Evolutionary conservation across 2,329 filamentous ascomycete species (phyloP), one percentile per base, ranked within the genome.

Genomic region (Exophiala spinifera): DNA sequence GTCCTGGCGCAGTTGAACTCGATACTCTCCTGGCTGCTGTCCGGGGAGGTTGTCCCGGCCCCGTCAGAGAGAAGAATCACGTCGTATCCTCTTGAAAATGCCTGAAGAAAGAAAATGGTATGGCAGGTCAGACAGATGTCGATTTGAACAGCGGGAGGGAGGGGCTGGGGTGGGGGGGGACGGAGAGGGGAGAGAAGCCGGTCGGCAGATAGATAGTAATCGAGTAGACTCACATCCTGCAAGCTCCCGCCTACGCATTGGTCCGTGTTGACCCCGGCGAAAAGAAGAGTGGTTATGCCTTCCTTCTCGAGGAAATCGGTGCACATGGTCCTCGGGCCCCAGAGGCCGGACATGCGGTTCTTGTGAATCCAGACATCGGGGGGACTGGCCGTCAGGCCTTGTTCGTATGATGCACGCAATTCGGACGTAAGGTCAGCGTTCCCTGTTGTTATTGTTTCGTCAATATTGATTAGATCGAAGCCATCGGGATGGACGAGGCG

Each of bases 241-340:
- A 83, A 67, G 13, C 79, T 83, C 1, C 79, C 79, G 19, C 77
- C 71, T 6, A 85, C 81, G 63, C 81, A 61, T 23, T 61, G 57
- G 66, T 85, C 81, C 2, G 81, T 83, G 62, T 85, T 84, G 11
- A 83, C 81, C 0, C 82, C 81, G 1, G 78, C 69, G 58, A 84
- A 83, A 17, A 85, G 62, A 42, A 84, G 63, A 4, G 79, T 83
- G 42, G 60, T 74, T 53, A 74, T 74, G 0, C 70, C 69, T 45
- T 71, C 59, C 37, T 66, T 54, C 46, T 71, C 63, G 47, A 83
- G 64, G 36, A 71, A 74, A 36, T 67, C 66, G 50, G 72, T 73
- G 43, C 79, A 68, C 6, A 71, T 69, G 42, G 76, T 76, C 10
- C 64, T 64, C 7, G 67, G 62, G 20, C 70, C 72, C 78, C 80